Percentiles rank a stretch among this genome's conserved stretches.
phyloP scores from a whole-genome alignment of 345 rosid species.

The Lepidium aucheri region DNA sequence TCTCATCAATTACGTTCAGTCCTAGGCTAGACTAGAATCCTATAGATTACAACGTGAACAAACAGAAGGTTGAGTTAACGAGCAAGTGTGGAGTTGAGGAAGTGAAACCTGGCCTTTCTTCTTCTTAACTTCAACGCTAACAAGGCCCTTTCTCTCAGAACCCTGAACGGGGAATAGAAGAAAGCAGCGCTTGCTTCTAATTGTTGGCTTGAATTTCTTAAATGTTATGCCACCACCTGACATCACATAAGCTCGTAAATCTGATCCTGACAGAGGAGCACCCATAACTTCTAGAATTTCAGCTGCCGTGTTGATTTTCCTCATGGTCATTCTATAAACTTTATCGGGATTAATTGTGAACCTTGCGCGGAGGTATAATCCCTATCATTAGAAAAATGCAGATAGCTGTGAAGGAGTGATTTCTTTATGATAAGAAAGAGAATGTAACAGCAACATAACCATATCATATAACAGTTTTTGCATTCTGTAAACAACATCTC shows the following conservation, averaged over 20 bases:
- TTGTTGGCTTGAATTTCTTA: constrained; percentile 58
- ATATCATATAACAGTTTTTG: neutral
- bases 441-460: neutral
- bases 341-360: constrained; percentile 73
- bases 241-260: constrained; percentile 82
- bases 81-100: neutral
- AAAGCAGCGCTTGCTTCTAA: constrained; percentile 71
- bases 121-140: constrained; percentile 86
- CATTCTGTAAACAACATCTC: neutral
- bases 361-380: constrained; percentile 65
- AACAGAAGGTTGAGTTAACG: neutral
- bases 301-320: constrained; percentile 70
- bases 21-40: neutral
- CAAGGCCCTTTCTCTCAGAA: constrained; percentile 82
- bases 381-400: constrained; percentile 33
- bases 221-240: constrained; percentile 72
- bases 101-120: constrained; percentile 73
- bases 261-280: constrained; percentile 81
- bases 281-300: constrained; percentile 95
- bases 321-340: constrained; percentile 87
- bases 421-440: neutral
- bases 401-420: neutral
- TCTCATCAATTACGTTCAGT: neutral
- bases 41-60: neutral
- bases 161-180: constrained; percentile 83